Base-by-base conservation (phyloP, 768 basidiomycete species). In the Daedalea quercina region DNA sequence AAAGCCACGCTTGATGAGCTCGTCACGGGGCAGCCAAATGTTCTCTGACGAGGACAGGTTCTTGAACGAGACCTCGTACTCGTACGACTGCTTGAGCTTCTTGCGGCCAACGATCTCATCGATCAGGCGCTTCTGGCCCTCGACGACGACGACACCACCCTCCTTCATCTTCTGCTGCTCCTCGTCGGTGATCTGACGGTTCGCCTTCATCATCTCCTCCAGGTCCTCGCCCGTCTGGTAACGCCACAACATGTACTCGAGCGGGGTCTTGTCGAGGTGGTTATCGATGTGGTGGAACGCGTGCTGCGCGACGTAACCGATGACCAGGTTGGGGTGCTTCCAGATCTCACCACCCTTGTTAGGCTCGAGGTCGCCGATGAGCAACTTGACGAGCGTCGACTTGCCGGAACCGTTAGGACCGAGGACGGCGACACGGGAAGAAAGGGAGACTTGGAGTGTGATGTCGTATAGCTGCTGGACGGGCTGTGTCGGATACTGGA, bases 311-410 rank as follows among this genome's bases (percentile, higher is more conserved):
- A 97, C 94, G 75, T 97, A 97, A 66, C 94, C 94, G 58, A 97
- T 95, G 75, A 97, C 94, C 82, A 97, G 80, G 81, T 97, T 97
- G 57, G 94, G 94, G 76, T 97, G 94, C 77, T 94, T 97, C 94
- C 94, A 97, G 73, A 88, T 85, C 73, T 94, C 91, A 79, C 94
- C 94, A 57, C 90, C 90, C 75, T 84, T 87, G 83, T 96, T 96
- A 58, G 89, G 79, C 73, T 97, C 94, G 80, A 90, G 88, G 70
- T 97, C 94, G 60, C 94, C 94, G 57, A 91, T 95, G 67, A 97
- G 84, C 52, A 97, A 80, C 76, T 92, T 96, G 78, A 97, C 94
- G 67, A 96, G 84, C 24, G 94, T 97, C 34, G 90, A 92, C 76
- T 98, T 97, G 61, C 94, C 94, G 65, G 96, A 97, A 73, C 96